These are phyloP conservation scores for Dictyostelium firmibasis DNA, from an alignment of 78 protist genomes.

Conservation along the genomic window DNA sequence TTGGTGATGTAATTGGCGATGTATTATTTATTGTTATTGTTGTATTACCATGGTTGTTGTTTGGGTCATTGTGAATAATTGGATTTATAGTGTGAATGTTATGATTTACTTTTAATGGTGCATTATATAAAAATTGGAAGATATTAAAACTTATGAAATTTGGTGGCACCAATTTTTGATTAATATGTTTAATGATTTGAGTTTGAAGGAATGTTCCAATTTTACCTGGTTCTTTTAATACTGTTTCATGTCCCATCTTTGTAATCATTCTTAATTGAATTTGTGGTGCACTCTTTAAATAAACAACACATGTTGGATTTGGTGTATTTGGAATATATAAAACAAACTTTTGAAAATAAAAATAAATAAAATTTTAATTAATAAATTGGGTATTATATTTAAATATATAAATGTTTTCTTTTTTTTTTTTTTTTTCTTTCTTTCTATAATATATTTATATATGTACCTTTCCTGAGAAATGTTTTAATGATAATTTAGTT, in stretches of 20 bases:
- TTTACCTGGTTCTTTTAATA: slow-evolving; percentile 63
- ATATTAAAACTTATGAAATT: slow-evolving; percentile 14
- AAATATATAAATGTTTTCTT: too few relatives aligned
- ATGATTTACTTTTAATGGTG: slow-evolving; percentile 7
- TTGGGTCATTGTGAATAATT: background rate
- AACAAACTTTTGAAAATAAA: slow-evolving; percentile 24
- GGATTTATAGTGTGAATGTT: background rate
- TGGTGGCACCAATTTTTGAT: slow-evolving; percentile 47
- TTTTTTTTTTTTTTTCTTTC: too few relatives aligned
- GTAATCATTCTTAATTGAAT: slow-evolving; percentile 54
- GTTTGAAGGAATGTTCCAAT: slow-evolving; percentile 50
- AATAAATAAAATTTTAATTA: background rate
- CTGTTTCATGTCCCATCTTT: slow-evolving; percentile 78
- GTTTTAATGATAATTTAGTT: slow-evolving; percentile 53
- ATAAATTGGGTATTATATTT: background rate
- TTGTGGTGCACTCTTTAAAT: slow-evolving; percentile 44
- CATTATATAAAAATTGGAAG: slow-evolving; percentile 21
- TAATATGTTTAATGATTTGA: slow-evolving; percentile 29
- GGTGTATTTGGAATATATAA: slow-evolving; percentile 68
- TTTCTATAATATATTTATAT: background rate
- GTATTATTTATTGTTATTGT: background rate
- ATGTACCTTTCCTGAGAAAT: slow-evolving; percentile 55
- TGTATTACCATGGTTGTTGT: background rate
- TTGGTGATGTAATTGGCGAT: background rate
- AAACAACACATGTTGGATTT: slow-evolving; percentile 55